A percentile compares a stretch with the other conserved stretches of the same genome.
These are phyloP conservation scores for Aristolochia californica DNA, from an alignment of 164 flowering plant species.

Conservation along the genomic window DNA sequence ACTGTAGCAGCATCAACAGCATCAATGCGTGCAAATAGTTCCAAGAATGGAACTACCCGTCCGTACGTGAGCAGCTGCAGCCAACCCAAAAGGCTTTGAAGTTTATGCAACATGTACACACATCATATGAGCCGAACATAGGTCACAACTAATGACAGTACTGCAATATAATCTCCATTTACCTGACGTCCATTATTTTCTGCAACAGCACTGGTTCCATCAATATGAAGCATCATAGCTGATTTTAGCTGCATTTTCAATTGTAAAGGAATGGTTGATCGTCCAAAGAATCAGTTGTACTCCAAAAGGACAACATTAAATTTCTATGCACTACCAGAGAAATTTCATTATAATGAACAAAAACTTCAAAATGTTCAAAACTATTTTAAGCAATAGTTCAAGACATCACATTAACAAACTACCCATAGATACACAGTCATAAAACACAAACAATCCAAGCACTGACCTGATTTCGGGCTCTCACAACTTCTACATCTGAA, in stretches of 20 bases:
- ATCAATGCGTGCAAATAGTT: constrained; percentile 75
- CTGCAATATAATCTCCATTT: neutral
- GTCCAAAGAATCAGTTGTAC: too few relatives aligned
- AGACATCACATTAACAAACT: too few relatives aligned
- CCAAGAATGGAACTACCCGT: constrained; percentile 61
- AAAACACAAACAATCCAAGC: neutral
- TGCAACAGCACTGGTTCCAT: constrained; percentile 76
- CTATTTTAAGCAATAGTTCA: too few relatives aligned
- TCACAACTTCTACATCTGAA: constrained; percentile 13
- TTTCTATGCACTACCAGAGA: too few relatives aligned
- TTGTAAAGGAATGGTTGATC: too few relatives aligned
- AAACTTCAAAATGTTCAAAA: neutral
- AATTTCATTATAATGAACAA: neutral
- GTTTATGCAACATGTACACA: neutral
- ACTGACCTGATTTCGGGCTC: constrained; percentile 17
- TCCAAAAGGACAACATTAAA: too few relatives aligned
- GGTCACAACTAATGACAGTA: neutral
- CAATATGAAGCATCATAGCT: constrained; percentile 65
- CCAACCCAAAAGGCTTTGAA: constrained; percentile 1
- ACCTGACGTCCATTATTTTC: constrained; percentile 98
- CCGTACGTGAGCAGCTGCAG: constrained; percentile 73
- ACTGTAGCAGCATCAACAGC: constrained; percentile 72
- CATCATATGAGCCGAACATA: neutral
- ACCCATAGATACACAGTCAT: neutral
- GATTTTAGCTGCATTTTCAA: constrained; percentile 57